Conservation (phyloP, 306 rosid genomes). For the Canavalia gladiata region DNA sequence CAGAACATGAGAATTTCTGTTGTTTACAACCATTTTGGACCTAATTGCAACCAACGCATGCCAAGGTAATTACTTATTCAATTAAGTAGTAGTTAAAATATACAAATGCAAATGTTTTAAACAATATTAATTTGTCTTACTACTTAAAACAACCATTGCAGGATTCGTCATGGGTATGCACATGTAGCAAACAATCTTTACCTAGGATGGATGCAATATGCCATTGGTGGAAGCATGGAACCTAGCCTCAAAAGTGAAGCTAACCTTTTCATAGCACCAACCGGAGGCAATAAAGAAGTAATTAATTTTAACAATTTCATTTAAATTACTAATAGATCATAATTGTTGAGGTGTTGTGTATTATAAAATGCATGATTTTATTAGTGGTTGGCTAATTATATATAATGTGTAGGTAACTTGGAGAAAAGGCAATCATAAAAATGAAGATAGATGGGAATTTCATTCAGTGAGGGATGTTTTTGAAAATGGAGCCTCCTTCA, state of each 20-base stretch:
- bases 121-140: not conserved
- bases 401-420: slow-evolving; percentile 50
- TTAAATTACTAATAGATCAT: not conserved
- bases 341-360: not conserved
- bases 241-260: slow-evolving; percentile 61
- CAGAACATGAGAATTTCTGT: slow-evolving; percentile 47
- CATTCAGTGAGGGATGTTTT: slow-evolving; percentile 54
- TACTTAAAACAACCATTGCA: not conserved
- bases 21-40: slow-evolving; percentile 58
- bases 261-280: slow-evolving; percentile 61
- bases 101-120: not conserved
- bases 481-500: slow-evolving; percentile 57
- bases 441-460: slow-evolving; percentile 43
- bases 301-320: not conserved
- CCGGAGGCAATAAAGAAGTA: slow-evolving; percentile 54
- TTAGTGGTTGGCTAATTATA: not conserved
- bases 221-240: slow-evolving; percentile 56
- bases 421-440: slow-evolving; percentile 43
- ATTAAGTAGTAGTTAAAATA: too few relatives aligned
- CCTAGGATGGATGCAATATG: slow-evolving; percentile 54
- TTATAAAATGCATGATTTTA: not conserved
- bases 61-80: slow-evolving; percentile 34
- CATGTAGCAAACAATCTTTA: slow-evolving; percentile 61
- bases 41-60: slow-evolving; percentile 53
- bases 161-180: slow-evolving; percentile 55